Base-by-base conservation (phyloP, 106 monocot species). In the Chionographis japonica region DNA sequence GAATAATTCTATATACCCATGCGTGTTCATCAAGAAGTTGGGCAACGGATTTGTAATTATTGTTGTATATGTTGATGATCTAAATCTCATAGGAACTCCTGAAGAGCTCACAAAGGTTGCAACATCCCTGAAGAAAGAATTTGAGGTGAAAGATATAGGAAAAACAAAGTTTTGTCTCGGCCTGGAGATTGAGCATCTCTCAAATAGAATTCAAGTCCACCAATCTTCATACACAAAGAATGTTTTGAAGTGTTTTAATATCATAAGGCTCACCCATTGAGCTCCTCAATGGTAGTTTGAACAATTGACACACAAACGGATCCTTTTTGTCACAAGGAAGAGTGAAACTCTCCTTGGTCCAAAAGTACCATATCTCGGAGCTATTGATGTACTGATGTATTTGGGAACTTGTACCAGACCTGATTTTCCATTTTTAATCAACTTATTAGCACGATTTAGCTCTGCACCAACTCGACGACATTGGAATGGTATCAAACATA, bases 401-500 rank as follows among this genome's bases (percentile, higher is more conserved):
- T 15, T 68, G 4, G 37, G 37, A 38, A 36, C 54, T 38, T 54
- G 39, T 39, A 68, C 54, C 3, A 35, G 54, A 39, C 54, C 3
- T 5, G 2, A 68, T 56, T 55, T 68, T 38, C 20, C 35, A 2
- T 68, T 68, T 40, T 1, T 3, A 54, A 8, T 53, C 1, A 68
- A 54, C 16, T 2, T 68, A 1, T 13, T 55, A 6, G 35, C 54
- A 18, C 54, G 54, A 39, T 55, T 37, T 15, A 68, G 54, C 16
- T 53, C 68, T 54, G 2, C 54, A 39, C 54, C 68, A 38, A 68
- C 38, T 5, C 35, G 37, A 36, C 35, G 36, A 56, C 55, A 55
- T 54, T 55, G 54, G 68, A 68, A 68, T 54, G 54, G 54, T n/a
- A 8, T 68, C 8, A 68, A 68, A 19, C 36, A 68, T 4, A 49